Conservation (phyloP, 2,329 filamentous ascomycete species). For the Exserohilum rostratum region DNA sequence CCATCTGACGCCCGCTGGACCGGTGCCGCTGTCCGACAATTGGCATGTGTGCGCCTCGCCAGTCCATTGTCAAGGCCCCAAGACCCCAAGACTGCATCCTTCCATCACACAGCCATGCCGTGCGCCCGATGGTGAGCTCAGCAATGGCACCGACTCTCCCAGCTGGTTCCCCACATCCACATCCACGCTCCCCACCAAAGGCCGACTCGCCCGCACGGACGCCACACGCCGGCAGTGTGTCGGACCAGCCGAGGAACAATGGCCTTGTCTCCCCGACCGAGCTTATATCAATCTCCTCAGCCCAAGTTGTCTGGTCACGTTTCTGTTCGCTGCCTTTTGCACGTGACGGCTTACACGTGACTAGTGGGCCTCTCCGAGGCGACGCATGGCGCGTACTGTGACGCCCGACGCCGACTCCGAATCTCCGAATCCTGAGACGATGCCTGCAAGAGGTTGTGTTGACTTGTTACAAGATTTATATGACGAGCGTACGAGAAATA, state of each 20-base stretch:
- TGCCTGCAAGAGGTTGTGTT: no score
- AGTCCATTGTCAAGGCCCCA: neutral
- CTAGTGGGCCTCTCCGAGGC: no score
- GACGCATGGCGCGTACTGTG: no score
- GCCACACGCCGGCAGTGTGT: constrained; percentile 6
- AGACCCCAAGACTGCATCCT: neutral
- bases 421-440: no score
- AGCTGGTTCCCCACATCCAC: constrained; percentile 1
- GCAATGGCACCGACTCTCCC: no score
- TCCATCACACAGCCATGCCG: neutral
- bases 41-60: neutral
- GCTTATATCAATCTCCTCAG: neutral
- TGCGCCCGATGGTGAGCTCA: no score
- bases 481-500: no score
- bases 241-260: constrained; percentile 8
- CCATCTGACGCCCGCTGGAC: constrained; percentile 16
- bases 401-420: no score
- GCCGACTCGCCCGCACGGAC: constrained; percentile 7
- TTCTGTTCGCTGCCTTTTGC: neutral
- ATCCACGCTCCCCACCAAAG: constrained; percentile 5
- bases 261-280: neutral
- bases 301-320: constrained; percentile 10
- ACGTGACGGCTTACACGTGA: no score
- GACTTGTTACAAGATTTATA: no score
- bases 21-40: neutral